phyloP scores from a whole-genome alignment of 129 eudicot species.

The Silybum marianum region DNA sequence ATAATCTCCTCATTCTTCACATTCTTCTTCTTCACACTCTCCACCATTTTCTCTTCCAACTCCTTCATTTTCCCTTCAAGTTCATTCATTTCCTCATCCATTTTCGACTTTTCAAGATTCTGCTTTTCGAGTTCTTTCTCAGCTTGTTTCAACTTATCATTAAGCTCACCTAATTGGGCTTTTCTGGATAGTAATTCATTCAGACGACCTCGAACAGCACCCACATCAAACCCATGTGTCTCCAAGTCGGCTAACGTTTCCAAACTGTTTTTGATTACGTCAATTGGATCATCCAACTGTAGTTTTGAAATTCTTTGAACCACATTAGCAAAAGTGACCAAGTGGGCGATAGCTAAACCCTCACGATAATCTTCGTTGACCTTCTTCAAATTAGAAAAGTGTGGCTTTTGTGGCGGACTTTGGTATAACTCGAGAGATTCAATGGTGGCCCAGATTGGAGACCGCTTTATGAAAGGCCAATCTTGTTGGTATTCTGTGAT shows the following conservation, averaged over 20 bases:
- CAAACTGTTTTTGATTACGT: conserved; percentile 20
- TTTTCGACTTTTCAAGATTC: conserved; percentile 13
- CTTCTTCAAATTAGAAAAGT: conserved; percentile 31
- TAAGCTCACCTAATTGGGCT: neutral
- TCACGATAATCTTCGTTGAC: conserved; percentile 33
- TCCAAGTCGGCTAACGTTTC: conserved; percentile 40
- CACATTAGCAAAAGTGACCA: conserved; percentile 38
- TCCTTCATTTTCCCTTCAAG: conserved; percentile 16
- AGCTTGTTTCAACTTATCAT: conserved; percentile 4
- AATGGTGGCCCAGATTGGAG: conserved; percentile 42
- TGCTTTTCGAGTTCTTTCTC: conserved; percentile 23
- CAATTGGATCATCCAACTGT: conserved; percentile 28
- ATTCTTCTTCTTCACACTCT: neutral
- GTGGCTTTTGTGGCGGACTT: conserved; percentile 36
- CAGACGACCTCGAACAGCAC: conserved; percentile 24
- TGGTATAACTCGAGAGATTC: conserved; percentile 31
- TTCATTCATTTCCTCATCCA: conserved; percentile 22
- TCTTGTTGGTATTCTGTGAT: conserved; percentile 15
- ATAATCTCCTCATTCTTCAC: conserved; percentile 19
- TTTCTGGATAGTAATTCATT: conserved; percentile 19
- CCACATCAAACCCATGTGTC: conserved; percentile 44
- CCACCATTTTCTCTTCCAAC: conserved; percentile 15
- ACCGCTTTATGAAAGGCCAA: conserved; percentile 42
- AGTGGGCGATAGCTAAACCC: conserved; percentile 43
- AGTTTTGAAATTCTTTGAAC: conserved; percentile 25